Evolutionary conservation across 169 alveolate genomes (phyloP), one percentile per base, ranked within the genome.

Genomic region (Plasmodium vivax): DNA sequence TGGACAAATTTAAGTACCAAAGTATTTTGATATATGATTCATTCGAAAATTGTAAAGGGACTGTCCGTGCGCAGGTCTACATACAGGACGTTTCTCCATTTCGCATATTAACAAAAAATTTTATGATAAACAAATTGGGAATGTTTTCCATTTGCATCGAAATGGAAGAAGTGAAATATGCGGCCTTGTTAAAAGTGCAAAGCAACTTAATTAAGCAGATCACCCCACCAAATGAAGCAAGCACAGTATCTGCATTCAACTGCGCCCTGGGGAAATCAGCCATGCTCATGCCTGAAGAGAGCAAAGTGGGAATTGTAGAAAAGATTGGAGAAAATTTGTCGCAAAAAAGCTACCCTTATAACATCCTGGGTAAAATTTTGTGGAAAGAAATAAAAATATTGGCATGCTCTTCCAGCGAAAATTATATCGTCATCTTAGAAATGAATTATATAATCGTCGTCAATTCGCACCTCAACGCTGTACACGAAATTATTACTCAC

Each of bases 171-270:
- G 5, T 30, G 7, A 1, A 38, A 19, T 47, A 73, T 43, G 71
- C 81, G 9, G 94, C 81, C 0, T n/a, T 27, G 83, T 8, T 90
- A 80, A 81, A 81, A 51, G 36, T 90, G 8, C 94, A 90, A 81
- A 90, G 81, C 34, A 80, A 81, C n/a, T 32, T 81, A 71, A 80
- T 90, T 68, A 54, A 90, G 2, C 83, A 90, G 38, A 80, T 90
- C 16, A 75, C 62, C 23, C 34, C 75, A 19, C 0, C 34, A 62
- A 38, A 30, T 58, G 56, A 82, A 7, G 54, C 27, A 58, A 79
- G 72, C 54, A 30, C 43, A 32, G 68, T 90, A 82, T 45, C 83
- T 43, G 83, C 62, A 45, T 90, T 81, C 51, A 90, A 81, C 54
- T 90, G 94, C 38, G 10, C 32, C 19, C 2, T 45, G 16, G 56